phyloP scores from a whole-genome alignment of 1,139 yeast genomes.

The Debaryomyces coudertii region DNA sequence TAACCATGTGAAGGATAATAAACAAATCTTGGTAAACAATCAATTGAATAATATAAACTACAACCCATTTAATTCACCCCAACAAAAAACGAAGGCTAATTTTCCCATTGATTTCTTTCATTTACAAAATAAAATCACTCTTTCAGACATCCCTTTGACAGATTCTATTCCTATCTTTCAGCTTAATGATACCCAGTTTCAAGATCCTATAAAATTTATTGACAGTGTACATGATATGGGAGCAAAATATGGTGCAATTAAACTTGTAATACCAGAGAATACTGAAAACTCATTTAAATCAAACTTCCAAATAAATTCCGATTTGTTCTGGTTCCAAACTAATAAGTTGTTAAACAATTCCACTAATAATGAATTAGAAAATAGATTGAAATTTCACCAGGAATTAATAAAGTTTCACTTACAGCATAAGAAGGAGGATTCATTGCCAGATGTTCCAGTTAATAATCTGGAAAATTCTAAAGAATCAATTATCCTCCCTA shows the following conservation, averaged over 20 bases:
- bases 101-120: slow-evolving; percentile 41
- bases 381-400: slow-evolving; percentile 34
- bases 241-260: slow-evolving; percentile 67
- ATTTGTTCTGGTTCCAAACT: slow-evolving; percentile 59
- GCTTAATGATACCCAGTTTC: slow-evolving; percentile 46
- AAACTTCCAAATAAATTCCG: slow-evolving; percentile 35
- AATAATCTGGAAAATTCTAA: not conserved
- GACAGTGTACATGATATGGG: slow-evolving; percentile 53
- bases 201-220: slow-evolving; percentile 55
- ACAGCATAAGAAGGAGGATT: slow-evolving; percentile 2
- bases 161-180: slow-evolving; percentile 51
- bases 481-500: not conserved
- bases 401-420: slow-evolving; percentile 25
- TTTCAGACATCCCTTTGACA: slow-evolving; percentile 17
- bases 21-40: slow-evolving; percentile 30
- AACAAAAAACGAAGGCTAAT: slow-evolving; percentile 43
- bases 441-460: not conserved
- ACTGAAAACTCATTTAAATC: slow-evolving; percentile 45
- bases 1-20: slow-evolving; percentile 23
- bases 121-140: slow-evolving; percentile 35
- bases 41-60: slow-evolving; percentile 39
- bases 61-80: slow-evolving; percentile 48
- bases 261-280: slow-evolving; percentile 57
- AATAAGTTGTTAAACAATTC: slow-evolving; percentile 40
- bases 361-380: slow-evolving; percentile 30